A percentile compares a stretch with the other conserved stretches of the same genome.
Conservation (phyloP, 352 stramenopile genomes). For the Thalassiosira livingstoniorum region DNA sequence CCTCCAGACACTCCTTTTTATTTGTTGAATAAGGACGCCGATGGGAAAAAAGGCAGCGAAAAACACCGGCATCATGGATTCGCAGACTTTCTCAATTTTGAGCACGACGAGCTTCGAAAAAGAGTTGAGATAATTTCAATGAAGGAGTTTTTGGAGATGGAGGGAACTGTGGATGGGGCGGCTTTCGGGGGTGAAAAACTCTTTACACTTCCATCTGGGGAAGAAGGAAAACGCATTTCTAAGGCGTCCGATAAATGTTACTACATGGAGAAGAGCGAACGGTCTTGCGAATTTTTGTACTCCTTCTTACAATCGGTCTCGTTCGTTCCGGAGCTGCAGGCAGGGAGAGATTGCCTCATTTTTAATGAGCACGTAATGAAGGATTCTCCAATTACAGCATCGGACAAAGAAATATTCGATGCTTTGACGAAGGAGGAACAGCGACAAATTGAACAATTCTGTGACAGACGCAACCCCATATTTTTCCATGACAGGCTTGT, state of each 20-base stretch:
- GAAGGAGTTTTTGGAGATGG: constrained; percentile 75
- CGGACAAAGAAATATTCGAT: background rate
- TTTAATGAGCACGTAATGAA: constrained; percentile 53
- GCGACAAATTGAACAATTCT: constrained; percentile 54
- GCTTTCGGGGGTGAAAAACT: constrained; percentile 9
- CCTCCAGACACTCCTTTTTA: constrained; percentile 86
- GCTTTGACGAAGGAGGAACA: constrained; percentile 37
- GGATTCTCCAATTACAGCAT: background rate
- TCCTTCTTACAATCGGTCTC: constrained; percentile 42
- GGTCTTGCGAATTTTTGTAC: constrained; percentile 57
- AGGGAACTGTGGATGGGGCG: constrained; percentile 29
- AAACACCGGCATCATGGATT: constrained; percentile 71
- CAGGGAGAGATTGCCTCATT: constrained; percentile 62
- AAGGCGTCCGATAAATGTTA: constrained; percentile 34
- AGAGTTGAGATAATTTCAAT: constrained; percentile 74
- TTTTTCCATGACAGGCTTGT: constrained; percentile 50
- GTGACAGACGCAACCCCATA: constrained; percentile 23
- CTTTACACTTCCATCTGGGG: constrained; percentile 62
- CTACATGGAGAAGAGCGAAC: constrained; percentile 44
- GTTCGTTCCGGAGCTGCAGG: constrained; percentile 62
- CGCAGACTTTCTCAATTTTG: constrained; percentile 75
- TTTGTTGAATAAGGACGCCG: constrained; percentile 66
- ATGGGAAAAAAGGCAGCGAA: constrained; percentile 22
- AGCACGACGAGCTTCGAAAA: constrained; percentile 55
- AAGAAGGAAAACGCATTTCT: constrained; percentile 23